phyloP scores from a whole-genome alignment of 768 basidiomycete genomes.

The Polyporus arcularius region DNA sequence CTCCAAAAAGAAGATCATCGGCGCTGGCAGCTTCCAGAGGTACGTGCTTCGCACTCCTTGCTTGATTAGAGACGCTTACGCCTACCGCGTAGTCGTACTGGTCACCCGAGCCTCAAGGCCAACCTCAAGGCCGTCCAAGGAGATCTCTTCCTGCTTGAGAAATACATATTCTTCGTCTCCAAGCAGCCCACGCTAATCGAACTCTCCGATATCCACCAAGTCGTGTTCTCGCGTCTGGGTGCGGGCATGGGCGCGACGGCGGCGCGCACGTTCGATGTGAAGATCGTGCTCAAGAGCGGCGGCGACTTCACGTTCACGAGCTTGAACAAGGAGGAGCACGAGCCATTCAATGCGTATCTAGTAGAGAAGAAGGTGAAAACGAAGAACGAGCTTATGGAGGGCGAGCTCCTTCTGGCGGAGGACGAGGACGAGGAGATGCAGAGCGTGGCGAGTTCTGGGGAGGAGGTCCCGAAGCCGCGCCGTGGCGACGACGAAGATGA shows the following conservation, averaged over 20 bases:
- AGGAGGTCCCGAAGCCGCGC: constrained; percentile 54
- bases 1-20: constrained; percentile 88
- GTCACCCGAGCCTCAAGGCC: constrained; percentile 94
- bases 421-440: constrained; percentile 83
- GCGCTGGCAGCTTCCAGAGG: constrained; percentile 86
- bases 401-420: constrained; percentile 70
- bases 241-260: constrained; percentile 79
- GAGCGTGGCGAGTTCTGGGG: constrained; percentile 73
- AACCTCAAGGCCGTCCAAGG: constrained; percentile 97
- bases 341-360: constrained; percentile 80
- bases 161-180: constrained; percentile 96
- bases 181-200: constrained; percentile 93
- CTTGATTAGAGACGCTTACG: background rate
- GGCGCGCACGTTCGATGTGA: constrained; percentile 92
- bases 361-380: constrained; percentile 89
- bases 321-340: constrained; percentile 95
- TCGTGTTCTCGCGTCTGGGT: constrained; percentile 92
- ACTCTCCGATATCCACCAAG: constrained; percentile 85
- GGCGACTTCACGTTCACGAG: constrained; percentile 90
- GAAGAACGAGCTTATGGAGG: constrained; percentile 95
- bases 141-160: constrained; percentile 97
- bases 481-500: constrained; percentile 71
- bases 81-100: constrained; percentile 62
- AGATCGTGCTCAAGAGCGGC: constrained; percentile 82
- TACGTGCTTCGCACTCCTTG: constrained; percentile 30